Conservation (phyloP, 2,329 filamentous ascomycete species). For the Coleophoma eucalyptorum region DNA sequence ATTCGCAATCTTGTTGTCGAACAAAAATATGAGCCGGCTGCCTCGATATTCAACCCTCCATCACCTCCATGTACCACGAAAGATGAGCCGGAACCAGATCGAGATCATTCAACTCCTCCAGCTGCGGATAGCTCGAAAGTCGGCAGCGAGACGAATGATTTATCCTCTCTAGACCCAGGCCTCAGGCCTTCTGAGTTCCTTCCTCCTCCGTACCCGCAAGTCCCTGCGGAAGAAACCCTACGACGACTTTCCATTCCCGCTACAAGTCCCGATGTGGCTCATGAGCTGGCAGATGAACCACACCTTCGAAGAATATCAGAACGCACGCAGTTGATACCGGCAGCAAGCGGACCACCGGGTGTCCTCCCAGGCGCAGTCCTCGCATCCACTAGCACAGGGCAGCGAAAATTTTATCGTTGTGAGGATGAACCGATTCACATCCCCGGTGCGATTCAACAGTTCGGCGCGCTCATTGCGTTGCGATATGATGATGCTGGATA, state of each 20-base stretch:
- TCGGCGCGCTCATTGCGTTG: constrained; percentile 17
- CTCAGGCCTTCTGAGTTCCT: background rate
- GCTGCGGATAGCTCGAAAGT: too few species aligned
- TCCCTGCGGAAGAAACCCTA: constrained; percentile 10
- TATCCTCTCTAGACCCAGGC: too few species aligned
- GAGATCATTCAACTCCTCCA: too few species aligned
- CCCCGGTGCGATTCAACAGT: constrained; percentile 16
- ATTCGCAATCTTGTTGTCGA: constrained; percentile 15
- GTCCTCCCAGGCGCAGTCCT: constrained; percentile 7
- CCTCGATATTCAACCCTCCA: background rate
- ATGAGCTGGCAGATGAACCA: background rate
- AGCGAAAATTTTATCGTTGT: constrained; percentile 12
- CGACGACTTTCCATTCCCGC: constrained; percentile 7
- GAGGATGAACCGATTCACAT: constrained; percentile 20
- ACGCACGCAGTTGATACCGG: constrained; percentile 11
- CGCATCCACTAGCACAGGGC: background rate
- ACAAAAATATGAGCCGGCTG: background rate
- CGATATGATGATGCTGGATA: constrained; percentile 8
- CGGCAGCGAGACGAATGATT: too few species aligned
- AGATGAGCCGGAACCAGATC: too few species aligned
- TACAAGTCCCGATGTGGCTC: background rate
- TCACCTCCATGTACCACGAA: too few species aligned
- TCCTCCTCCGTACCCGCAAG: constrained; percentile 12
- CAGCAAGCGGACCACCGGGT: constrained; percentile 12
- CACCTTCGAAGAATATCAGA: constrained; percentile 7